These are phyloP conservation scores for Apiosordaria backusii DNA, from an alignment of 495 filamentous ascomycete genomes.

Conservation along the genomic window DNA sequence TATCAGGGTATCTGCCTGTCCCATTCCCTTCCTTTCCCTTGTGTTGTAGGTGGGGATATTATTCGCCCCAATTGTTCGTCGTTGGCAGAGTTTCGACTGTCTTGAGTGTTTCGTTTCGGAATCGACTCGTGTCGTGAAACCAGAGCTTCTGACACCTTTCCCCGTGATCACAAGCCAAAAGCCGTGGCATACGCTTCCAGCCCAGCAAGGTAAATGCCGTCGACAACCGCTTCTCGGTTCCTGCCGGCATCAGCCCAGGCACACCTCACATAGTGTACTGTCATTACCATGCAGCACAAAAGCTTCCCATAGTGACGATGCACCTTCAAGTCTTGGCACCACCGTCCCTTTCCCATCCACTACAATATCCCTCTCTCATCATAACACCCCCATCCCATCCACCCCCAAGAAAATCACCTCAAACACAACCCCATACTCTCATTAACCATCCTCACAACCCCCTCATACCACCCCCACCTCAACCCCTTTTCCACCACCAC, in stretches of 20 bases:
- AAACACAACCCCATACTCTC: slow-evolving; percentile 67
- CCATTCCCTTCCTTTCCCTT: background rate
- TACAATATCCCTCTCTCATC: background rate
- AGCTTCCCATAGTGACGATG: background rate
- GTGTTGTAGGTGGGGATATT: background rate
- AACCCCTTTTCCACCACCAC: slow-evolving; percentile 12
- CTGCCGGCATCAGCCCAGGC: slow-evolving; percentile 10
- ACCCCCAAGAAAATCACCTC: slow-evolving; percentile 38
- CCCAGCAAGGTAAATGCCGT: background rate
- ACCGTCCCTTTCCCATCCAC: background rate
- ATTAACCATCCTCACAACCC: slow-evolving; percentile 68
- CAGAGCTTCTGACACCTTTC: background rate
- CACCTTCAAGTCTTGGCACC: background rate
- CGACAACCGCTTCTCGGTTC: slow-evolving; percentile 9
- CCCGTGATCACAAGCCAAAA: background rate
- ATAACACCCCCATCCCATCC: background rate
- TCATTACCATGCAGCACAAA: background rate
- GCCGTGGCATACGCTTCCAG: background rate
- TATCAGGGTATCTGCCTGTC: background rate
- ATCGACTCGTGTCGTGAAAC: background rate
- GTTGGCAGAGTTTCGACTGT: background rate
- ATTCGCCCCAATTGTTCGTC: too few species aligned
- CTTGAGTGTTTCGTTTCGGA: background rate
- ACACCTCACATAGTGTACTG: background rate
- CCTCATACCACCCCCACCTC: slow-evolving; percentile 57